These are phyloP conservation scores for Yamadazyma blattariae DNA, from an alignment of 1,139 yeast species.

Conservation along the genomic window DNA sequence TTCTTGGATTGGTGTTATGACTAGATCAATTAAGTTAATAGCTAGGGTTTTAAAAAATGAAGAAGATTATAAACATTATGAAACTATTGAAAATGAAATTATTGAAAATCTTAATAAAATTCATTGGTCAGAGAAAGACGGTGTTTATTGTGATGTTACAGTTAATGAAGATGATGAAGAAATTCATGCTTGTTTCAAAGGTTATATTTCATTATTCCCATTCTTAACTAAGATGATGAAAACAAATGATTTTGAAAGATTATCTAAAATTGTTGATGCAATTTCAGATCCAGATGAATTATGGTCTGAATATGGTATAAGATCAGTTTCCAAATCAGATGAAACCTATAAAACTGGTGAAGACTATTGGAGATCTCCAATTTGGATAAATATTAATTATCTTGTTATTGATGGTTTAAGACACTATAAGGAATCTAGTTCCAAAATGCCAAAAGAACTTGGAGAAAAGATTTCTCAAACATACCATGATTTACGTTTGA, in stretches of 20 bases:
- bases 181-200: conserved; percentile 75
- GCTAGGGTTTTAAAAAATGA: conserved; percentile 60
- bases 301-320: conserved; percentile 77
- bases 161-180: conserved; percentile 71
- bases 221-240: conserved; percentile 74
- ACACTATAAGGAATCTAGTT: conserved; percentile 40
- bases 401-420: conserved; percentile 68
- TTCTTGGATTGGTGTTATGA: conserved; percentile 93
- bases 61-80: conserved; percentile 56
- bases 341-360: conserved; percentile 71
- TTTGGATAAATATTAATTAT: conserved; percentile 92
- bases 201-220: conserved; percentile 86
- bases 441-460: conserved; percentile 24
- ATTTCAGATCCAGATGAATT: conserved; percentile 69
- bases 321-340: conserved; percentile 76
- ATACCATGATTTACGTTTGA: conserved; percentile 59
- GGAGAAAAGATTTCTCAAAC: conserved; percentile 33
- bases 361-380: conserved; percentile 94
- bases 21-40: conserved; percentile 72
- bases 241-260: conserved; percentile 42
- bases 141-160: conserved; percentile 81
- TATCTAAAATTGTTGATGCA: conserved; percentile 51
- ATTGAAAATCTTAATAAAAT: conserved; percentile 61
- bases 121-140: conserved; percentile 74
- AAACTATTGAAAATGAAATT: conserved; percentile 53